A percentile compares a stretch with the other conserved stretches of the same genome.
phyloP scores from a whole-genome alignment of 441 rosid genomes.

The Jatropha multifida region DNA sequence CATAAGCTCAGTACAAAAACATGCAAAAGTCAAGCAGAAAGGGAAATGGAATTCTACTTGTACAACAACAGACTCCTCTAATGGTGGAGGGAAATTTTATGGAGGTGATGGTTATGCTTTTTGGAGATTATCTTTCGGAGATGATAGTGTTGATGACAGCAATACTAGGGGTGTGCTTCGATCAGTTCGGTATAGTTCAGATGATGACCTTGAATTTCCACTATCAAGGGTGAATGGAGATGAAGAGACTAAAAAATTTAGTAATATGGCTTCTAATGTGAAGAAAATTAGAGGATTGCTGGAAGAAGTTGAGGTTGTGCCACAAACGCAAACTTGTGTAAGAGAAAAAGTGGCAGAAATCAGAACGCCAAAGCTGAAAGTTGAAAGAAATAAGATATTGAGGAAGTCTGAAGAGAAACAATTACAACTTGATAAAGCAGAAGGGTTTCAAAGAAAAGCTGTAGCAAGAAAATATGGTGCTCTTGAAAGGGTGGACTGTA shows the following conservation, averaged over 20 bases:
- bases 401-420: conserved; percentile 38
- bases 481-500: conserved; percentile 19
- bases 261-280: conserved; percentile 42
- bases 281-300: conserved; percentile 43
- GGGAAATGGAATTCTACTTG: conserved; percentile 31
- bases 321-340: conserved; percentile 23
- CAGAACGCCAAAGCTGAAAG: conserved; percentile 47
- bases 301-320: conserved; percentile 29
- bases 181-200: conserved; percentile 35
- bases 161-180: conserved; percentile 14
- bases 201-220: conserved; percentile 28
- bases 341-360: conserved; percentile 39
- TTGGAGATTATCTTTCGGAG: conserved; percentile 55
- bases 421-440: conserved; percentile 30
- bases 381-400: conserved; percentile 35
- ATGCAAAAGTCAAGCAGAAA: conserved; percentile 36
- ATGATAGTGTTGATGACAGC: conserved; percentile 32
- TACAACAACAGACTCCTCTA: conserved; percentile 27
- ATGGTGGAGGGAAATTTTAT: conserved; percentile 37
- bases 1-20: conserved; percentile 34
- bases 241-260: conserved; percentile 36
- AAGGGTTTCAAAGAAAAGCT: conserved; percentile 29
- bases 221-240: conserved; percentile 29
- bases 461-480: neutral
- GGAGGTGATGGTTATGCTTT: conserved; percentile 50